phyloP scores from a whole-genome alignment of 1,284 basidiomycete genomes.

The Sporisorium iseilematis-ciliati region DNA sequence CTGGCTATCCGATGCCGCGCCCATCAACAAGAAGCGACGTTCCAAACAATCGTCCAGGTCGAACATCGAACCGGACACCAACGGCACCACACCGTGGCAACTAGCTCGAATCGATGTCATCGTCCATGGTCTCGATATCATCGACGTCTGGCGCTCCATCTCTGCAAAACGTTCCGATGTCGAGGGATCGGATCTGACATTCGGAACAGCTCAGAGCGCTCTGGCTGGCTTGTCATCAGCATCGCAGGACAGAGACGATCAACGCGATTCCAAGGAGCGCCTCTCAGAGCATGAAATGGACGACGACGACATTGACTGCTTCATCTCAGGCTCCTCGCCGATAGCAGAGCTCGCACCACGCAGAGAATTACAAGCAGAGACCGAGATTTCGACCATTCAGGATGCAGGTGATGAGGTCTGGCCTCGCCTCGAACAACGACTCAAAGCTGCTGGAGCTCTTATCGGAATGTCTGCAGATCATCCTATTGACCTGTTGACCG shows the following conservation, averaged over 20 bases:
- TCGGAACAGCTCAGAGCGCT: background rate
- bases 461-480: background rate
- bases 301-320: slow-evolving; percentile 27
- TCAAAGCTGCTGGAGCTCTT: slow-evolving; percentile 10
- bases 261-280: background rate
- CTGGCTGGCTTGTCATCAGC: background rate
- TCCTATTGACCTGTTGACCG: slow-evolving; percentile 33
- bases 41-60: background rate
- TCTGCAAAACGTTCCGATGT: background rate
- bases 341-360: background rate
- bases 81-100: background rate
- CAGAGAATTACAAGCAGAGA: background rate
- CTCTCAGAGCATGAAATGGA: slow-evolving; percentile 2
- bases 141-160: slow-evolving; percentile 20
- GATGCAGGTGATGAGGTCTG: slow-evolving; percentile 9
- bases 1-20: slow-evolving; percentile 17
- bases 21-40: slow-evolving; percentile 9
- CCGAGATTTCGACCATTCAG: background rate
- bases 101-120: slow-evolving; percentile 26
- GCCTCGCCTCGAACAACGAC: slow-evolving; percentile 14
- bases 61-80: background rate
- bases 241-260: background rate
- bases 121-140: slow-evolving; percentile 25
- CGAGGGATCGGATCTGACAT: background rate
- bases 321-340: slow-evolving; percentile 8